Base-by-base conservation (phyloP, 2,329 filamentous ascomycete species). In the Calonectria honghensis region DNA sequence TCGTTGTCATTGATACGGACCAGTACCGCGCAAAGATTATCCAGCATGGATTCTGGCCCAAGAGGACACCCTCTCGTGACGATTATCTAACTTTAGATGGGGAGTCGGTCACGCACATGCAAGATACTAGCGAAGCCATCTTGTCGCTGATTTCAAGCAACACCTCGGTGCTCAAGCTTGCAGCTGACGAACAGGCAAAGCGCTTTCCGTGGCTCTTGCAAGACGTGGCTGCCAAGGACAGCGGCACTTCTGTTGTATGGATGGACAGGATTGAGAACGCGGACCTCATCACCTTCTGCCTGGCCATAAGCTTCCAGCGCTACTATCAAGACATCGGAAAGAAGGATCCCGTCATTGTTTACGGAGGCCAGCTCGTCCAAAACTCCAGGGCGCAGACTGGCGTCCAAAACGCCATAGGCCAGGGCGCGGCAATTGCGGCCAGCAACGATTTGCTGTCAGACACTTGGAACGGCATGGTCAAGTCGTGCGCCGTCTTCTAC, bases 261-360 rank as follows among this genome's bases (percentile, higher is more conserved):
- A 59, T 37, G 54, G 54, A 59, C 20, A 59, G 24, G 32, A 37
- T 59, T 37, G 54, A 59, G 32, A 59, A 39, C 32, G 20, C 20
- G 1, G 54, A 59, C 20, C 32, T 59, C 20, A 20, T 37, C 14
- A 59, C 54, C 14, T 59, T 59, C 20, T 59, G 32, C n/a, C 32
- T 59, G 24, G 31, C 54, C 11, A 16, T 59, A 10, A 59, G 54
- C 54, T 59, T 37, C 32, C 54, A 59, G 54, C 31, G 32, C 3
- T 59, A 59, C 16, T 59, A 37, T 6, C 32, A 7, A 7, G 54
- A 37, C 14, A 35, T 35, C 11, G 54, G 54, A 24, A 59, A 59
- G 11, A 32, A 59, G 7, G 54, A 37, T 37, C 32, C 54, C 32
- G 18, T 59, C 54, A 27, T 59, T 14, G 54, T 59, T 1, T 59